These are phyloP conservation scores for Pleurotus sapidus DNA, from an alignment of 768 basidiomycete species.

Conservation along the genomic window DNA sequence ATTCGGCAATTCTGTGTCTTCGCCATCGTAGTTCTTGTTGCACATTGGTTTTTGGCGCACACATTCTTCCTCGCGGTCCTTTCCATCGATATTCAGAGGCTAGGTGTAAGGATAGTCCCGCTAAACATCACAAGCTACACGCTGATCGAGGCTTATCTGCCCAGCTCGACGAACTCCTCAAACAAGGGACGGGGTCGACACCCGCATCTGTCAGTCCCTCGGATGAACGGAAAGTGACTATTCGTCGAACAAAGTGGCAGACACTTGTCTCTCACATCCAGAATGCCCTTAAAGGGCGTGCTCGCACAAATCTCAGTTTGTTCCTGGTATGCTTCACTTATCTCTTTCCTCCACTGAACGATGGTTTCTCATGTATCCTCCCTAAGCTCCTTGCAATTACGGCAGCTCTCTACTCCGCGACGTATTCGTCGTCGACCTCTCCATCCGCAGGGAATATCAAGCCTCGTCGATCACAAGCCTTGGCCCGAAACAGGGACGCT, in stretches of 20 bases:
- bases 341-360: conserved; percentile 7
- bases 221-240: conserved; percentile 27
- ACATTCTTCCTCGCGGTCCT: conserved; percentile 95
- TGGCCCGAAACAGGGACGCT: conserved; percentile 28
- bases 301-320: conserved; percentile 77
- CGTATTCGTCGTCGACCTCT: conserved; percentile 44
- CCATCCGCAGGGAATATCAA: conserved; percentile 21
- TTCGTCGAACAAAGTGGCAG: conserved; percentile 41
- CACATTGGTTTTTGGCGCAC: conserved; percentile 96
- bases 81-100: conserved; percentile 91
- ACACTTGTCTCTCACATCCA: conserved; percentile 39
- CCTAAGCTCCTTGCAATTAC: conserved; percentile 76
- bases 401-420: conserved; percentile 71
- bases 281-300: conserved; percentile 58
- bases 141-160: conserved; percentile 6
- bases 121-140: neutral
- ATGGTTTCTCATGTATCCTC: conserved; percentile 8
- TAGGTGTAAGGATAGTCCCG: conserved; percentile 56
- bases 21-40: conserved; percentile 90
- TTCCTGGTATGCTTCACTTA: conserved; percentile 52
- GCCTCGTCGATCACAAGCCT: conserved; percentile 27
- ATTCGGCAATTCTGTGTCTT: conserved; percentile 93
- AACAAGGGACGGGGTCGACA: conserved; percentile 60
- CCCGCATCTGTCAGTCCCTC: conserved; percentile 32
- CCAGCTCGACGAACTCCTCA: conserved; percentile 82